A percentile compares a stretch with the other conserved stretches of the same genome.
phyloP scores from a whole-genome alignment of 1,284 basidiomycete species.

The Pseudozyma flocculosa region DNA sequence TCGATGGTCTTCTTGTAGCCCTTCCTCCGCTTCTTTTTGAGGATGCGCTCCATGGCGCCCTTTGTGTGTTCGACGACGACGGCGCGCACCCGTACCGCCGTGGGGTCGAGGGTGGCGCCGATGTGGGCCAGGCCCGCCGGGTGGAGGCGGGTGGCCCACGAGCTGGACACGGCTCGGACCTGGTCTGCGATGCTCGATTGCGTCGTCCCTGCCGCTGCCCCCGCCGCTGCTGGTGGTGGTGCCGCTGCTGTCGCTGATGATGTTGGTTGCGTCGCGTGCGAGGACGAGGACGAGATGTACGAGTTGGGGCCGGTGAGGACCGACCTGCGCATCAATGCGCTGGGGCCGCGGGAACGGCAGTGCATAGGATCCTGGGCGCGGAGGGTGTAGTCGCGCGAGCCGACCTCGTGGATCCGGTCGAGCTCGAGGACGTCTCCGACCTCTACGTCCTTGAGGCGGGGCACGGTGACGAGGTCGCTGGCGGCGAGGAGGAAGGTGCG shows the following conservation, averaged over 20 bases:
- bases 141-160: constrained; percentile 44
- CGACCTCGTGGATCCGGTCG: constrained; percentile 87
- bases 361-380: constrained; percentile 62
- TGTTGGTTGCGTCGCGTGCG: too few species aligned
- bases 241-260: too few species aligned
- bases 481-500: constrained; percentile 84
- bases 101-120: constrained; percentile 35
- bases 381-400: constrained; percentile 89
- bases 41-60: constrained; percentile 81
- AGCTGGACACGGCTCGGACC: constrained; percentile 1
- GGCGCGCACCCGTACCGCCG: constrained; percentile 70
- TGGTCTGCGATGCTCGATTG: neutral
- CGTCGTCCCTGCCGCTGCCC: too few species aligned
- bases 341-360: constrained; percentile 16
- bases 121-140: constrained; percentile 51
- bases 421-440: constrained; percentile 81
- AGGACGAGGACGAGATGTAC: neutral
- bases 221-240: too few species aligned
- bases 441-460: constrained; percentile 69
- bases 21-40: constrained; percentile 97
- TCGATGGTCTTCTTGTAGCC: constrained; percentile 81
- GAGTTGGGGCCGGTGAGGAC: neutral
- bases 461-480: constrained; percentile 86
- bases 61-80: constrained; percentile 97
- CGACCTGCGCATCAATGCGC: constrained; percentile 5